Conservation (phyloP, 768 basidiomycete genomes). For the Boletellus ananas region DNA sequence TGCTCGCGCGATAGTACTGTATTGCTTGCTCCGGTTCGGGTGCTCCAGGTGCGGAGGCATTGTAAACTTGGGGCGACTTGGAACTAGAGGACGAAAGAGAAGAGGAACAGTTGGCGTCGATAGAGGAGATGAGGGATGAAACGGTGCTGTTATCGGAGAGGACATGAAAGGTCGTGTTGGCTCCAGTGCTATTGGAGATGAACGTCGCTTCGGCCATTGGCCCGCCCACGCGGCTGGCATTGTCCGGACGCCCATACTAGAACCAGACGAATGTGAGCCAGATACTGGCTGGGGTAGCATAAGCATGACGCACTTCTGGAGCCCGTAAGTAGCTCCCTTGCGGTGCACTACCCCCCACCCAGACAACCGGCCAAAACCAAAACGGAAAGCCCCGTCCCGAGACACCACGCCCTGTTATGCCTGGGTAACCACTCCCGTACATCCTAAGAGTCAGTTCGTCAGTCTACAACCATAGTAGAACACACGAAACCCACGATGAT, state of each 20-base stretch:
- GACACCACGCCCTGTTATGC: constrained; percentile 43
- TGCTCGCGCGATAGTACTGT: constrained; percentile 70
- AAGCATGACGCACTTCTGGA: constrained; percentile 36
- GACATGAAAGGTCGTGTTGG: constrained; percentile 42
- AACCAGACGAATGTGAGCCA: constrained; percentile 7
- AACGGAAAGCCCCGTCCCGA: constrained; percentile 55
- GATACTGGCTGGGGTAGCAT: background rate
- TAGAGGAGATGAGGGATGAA: constrained; percentile 38
- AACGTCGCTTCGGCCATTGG: constrained; percentile 38
- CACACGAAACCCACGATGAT: constrained; percentile 32
- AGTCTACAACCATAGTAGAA: background rate
- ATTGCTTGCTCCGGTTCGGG: constrained; percentile 51
- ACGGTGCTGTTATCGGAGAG: constrained; percentile 49
- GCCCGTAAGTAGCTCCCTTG: constrained; percentile 34
- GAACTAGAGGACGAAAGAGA: constrained; percentile 32
- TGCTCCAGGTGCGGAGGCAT: constrained; percentile 20
- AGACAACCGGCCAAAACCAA: constrained; percentile 62
- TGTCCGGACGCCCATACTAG: constrained; percentile 45
- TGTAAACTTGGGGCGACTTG: constrained; percentile 32
- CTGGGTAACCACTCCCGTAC: constrained; percentile 67
- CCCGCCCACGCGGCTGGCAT: constrained; percentile 50
- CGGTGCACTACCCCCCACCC: constrained; percentile 33
- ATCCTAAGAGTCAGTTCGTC: constrained; percentile 29
- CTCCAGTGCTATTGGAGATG: constrained; percentile 29
- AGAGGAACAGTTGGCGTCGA: constrained; percentile 43